A percentile compares a stretch with the other conserved stretches of the same genome.
These are phyloP conservation scores for Ceratobasidium sp. DNA, from an alignment of 1,284 basidiomycete species.

Conservation along the genomic window DNA sequence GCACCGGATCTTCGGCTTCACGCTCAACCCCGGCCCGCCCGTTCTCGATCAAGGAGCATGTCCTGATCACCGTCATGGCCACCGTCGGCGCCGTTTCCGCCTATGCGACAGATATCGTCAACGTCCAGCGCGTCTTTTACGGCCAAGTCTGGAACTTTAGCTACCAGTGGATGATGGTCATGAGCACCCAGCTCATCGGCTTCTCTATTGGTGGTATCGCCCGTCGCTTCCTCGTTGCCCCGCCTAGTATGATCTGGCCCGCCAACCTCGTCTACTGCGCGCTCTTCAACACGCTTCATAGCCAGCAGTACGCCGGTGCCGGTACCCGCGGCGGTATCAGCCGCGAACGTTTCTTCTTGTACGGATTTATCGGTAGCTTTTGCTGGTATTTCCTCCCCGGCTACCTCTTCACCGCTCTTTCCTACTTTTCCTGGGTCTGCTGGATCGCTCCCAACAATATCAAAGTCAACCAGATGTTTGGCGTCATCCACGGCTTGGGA, in stretches of 20 bases:
- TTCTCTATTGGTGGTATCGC: conserved; percentile 75
- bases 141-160: conserved; percentile 58
- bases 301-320: conserved; percentile 72
- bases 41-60: conserved; percentile 84
- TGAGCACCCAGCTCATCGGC: conserved; percentile 77
- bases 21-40: conserved; percentile 77
- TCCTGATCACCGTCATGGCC: conserved; percentile 57
- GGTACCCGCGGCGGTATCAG: conserved; percentile 75
- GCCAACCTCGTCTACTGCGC: conserved; percentile 70
- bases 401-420: conserved; percentile 78
- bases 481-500: conserved; percentile 68
- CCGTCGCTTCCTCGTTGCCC: conserved; percentile 76
- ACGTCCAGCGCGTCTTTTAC: conserved; percentile 73
- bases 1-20: conserved; percentile 64
- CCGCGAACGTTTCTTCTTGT: conserved; percentile 82
- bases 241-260: conserved; percentile 88
- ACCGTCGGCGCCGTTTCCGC: conserved; percentile 54
- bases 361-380: conserved; percentile 69
- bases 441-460: conserved; percentile 76
- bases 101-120: conserved; percentile 66
- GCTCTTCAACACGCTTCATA: conserved; percentile 77
- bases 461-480: conserved; percentile 81
- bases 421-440: conserved; percentile 80
- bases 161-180: conserved; percentile 68
- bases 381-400: conserved; percentile 81